A percentile compares a stretch with the other conserved stretches of the same genome.
Conservation (phyloP, 768 basidiomycete genomes). For the Hygrophoropsis aurantiaca region DNA sequence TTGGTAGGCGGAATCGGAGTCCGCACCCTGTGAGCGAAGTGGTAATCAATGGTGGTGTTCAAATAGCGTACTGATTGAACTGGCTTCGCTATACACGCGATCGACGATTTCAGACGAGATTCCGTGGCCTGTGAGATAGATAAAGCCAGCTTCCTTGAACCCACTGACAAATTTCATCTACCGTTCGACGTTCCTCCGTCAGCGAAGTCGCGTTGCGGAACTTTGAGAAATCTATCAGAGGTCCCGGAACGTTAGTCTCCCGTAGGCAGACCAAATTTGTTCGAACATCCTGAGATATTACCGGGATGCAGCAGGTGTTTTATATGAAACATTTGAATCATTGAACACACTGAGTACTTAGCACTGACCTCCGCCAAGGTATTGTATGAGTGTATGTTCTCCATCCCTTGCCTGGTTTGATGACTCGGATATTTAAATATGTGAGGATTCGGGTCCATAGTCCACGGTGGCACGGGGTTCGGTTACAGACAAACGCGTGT, state of each 20-base stretch:
- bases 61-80: too few relatives aligned
- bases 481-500: too few relatives aligned
- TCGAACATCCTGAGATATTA: conserved; percentile 28
- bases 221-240: conserved; percentile 75
- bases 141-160: conserved; percentile 78
- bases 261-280: too few relatives aligned
- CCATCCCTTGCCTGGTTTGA: conserved; percentile 4
- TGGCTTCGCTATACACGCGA: conserved; percentile 65
- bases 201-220: conserved; percentile 52
- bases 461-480: too few relatives aligned
- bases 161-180: conserved; percentile 70
- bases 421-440: too few relatives aligned
- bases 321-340: not conserved
- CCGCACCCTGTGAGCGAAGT: conserved; percentile 54
- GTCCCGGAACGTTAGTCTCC: conserved; percentile 63
- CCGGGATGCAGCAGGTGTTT: too few relatives aligned
- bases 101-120: conserved; percentile 57
- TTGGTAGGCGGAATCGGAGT: conserved; percentile 72
- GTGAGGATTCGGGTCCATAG: too few relatives aligned
- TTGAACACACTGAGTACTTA: too few relatives aligned
- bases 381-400: conserved; percentile 18
- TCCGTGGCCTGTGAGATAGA: conserved; percentile 76
- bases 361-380: conserved; percentile 26
- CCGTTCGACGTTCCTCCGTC: conserved; percentile 59
- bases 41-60: not conserved